Conservation (phyloP, 2,329 filamentous ascomycete species). For the Colletotrichum lentis region DNA sequence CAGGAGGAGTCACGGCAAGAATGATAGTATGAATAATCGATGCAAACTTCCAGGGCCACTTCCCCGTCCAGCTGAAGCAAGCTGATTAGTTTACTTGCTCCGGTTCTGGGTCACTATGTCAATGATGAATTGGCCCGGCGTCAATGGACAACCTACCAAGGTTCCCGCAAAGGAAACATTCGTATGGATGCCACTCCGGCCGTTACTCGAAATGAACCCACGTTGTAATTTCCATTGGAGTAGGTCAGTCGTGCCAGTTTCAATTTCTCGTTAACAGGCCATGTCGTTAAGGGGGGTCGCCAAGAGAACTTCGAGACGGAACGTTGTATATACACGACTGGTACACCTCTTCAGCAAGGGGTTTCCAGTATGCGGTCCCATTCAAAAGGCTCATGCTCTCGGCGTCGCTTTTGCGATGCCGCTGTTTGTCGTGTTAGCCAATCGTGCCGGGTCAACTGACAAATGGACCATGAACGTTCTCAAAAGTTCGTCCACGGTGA, state of each 20-base stretch:
- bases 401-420: neutral
- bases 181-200: neutral
- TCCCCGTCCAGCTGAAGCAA: neutral
- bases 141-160: neutral
- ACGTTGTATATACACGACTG: neutral
- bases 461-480: constrained; percentile 23
- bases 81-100: neutral
- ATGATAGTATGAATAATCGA: neutral
- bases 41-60: neutral
- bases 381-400: neutral
- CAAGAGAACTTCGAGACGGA: constrained; percentile 4
- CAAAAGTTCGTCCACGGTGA: constrained; percentile 32
- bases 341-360: neutral
- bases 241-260: neutral
- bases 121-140: neutral
- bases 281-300: neutral
- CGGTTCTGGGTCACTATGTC: neutral
- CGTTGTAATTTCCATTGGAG: neutral
- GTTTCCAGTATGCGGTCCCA: neutral
- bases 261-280: neutral
- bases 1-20: neutral
- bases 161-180: neutral
- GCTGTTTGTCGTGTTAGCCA: neutral
- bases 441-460: neutral
- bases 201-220: neutral